Evolutionary conservation across 306 rosid species (phyloP).

Genomic region (Pterocarpus macrocarpus): DNA sequence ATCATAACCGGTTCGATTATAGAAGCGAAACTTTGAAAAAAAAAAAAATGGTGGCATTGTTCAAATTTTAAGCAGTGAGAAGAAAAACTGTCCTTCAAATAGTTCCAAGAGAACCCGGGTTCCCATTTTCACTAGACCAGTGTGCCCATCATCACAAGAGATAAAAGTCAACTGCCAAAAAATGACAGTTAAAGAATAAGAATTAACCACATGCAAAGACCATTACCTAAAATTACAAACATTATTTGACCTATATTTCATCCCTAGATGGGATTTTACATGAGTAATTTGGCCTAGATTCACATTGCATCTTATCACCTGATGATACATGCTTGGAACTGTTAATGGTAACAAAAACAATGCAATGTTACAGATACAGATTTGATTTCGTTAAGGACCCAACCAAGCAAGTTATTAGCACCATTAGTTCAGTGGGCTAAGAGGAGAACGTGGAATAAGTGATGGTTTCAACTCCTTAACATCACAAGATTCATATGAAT

Average conservation of each 20-base stretch:
- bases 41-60: no score
- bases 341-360: conserved; percentile 34
- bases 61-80: no score
- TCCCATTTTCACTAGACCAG: background rate
- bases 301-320: conserved; percentile 33
- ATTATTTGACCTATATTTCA: conserved; percentile 41
- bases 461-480: conserved; percentile 85
- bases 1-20: no score
- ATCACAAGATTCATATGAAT: conserved; percentile 67
- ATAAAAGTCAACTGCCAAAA: background rate
- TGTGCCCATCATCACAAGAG: background rate
- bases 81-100: background rate
- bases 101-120: background rate
- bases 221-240: conserved; percentile 53
- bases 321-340: conserved; percentile 28
- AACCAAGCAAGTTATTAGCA: background rate
- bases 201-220: background rate
- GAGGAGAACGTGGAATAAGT: conserved; percentile 93
- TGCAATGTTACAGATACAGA: conserved; percentile 61
- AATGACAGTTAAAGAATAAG: background rate
- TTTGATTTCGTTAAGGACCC: conserved; percentile 19
- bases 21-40: no score
- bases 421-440: conserved; percentile 66
- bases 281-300: conserved; percentile 36
- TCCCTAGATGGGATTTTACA: conserved; percentile 82